Percentiles rank a stretch among this genome's conserved stretches.
Evolutionary conservation across 1,284 basidiomycete species (phyloP).

Genomic region (Ceratobasidium sp.): DNA sequence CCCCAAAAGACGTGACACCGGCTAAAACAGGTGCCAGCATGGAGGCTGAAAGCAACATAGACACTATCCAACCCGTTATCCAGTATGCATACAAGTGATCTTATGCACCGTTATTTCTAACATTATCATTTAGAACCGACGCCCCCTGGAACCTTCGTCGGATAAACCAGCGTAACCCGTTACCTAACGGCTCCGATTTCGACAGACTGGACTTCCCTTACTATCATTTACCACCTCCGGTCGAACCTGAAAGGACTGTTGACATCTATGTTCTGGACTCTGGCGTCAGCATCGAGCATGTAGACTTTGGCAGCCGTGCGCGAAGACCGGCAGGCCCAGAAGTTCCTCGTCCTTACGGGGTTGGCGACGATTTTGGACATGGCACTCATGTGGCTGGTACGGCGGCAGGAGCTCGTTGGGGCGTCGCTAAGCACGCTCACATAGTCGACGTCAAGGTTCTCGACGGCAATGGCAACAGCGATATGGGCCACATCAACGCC

Average conservation of each 20-base stretch:
- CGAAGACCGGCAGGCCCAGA: slow-evolving; percentile 88
- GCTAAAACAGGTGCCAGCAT: too few species aligned
- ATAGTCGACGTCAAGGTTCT: slow-evolving; percentile 73
- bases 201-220: not conserved
- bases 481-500: slow-evolving; percentile 69
- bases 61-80: too few species aligned
- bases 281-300: slow-evolving; percentile 89
- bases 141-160: slow-evolving; percentile 5
- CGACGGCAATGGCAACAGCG: slow-evolving; percentile 65
- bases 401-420: slow-evolving; percentile 61
- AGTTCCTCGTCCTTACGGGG: slow-evolving; percentile 69
- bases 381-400: slow-evolving; percentile 68
- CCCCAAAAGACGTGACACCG: too few species aligned
- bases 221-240: not conserved
- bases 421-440: slow-evolving; percentile 69
- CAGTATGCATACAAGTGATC: slow-evolving; percentile 1
- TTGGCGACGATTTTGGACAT: slow-evolving; percentile 77
- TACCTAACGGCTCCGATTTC: not conserved
- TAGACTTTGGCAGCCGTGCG: slow-evolving; percentile 90
- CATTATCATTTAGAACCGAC: not conserved
- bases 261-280: slow-evolving; percentile 77
- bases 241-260: not conserved
- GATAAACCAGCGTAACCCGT: not conserved
- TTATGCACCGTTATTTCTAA: not conserved
- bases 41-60: not conserved